Evolutionary conservation across 2,329 filamentous ascomycete species (phyloP).

Genomic region (Aspergillus fumigatus): DNA sequence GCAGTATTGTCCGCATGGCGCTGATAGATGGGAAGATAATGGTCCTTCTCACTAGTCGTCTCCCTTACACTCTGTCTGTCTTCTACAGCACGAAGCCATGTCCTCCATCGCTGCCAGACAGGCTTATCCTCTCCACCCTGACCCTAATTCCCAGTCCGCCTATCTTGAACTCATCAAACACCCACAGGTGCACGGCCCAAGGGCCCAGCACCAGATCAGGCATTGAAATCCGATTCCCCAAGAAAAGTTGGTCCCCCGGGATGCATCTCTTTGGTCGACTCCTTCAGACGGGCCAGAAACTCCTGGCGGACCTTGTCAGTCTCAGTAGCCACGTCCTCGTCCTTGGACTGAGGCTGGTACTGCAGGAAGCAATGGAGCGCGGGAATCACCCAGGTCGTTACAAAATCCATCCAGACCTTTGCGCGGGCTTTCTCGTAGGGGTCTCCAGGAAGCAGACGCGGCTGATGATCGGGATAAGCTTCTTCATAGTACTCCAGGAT

Average conservation of each 20-base stretch:
- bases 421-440: constrained; percentile 62
- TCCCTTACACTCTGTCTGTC: constrained; percentile 59
- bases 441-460: constrained; percentile 54
- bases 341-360: constrained; percentile 32
- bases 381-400: constrained; percentile 63
- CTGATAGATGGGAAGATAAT: constrained; percentile 66
- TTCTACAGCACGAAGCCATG: constrained; percentile 59
- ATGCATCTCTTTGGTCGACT: constrained; percentile 61
- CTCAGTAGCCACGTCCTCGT: constrained; percentile 27
- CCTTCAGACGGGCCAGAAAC: constrained; percentile 55
- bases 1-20: constrained; percentile 63
- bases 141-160: constrained; percentile 49
- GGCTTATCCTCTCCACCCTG: constrained; percentile 50
- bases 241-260: constrained; percentile 60
- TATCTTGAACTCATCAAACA: constrained; percentile 70
- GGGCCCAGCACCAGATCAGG: constrained; percentile 69
- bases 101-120: constrained; percentile 61
- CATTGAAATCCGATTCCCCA: constrained; percentile 59
- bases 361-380: constrained; percentile 61
- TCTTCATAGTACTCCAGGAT: constrained; percentile 75
- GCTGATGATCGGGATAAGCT: constrained; percentile 52
- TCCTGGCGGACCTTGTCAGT: constrained; percentile 54
- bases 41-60: constrained; percentile 63
- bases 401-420: constrained; percentile 70
- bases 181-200: constrained; percentile 67